A percentile compares a stretch with the other conserved stretches of the same genome.
Evolutionary conservation across 2,329 filamentous ascomycete genomes (phyloP).

Genomic region (Chaetomiaceae sp.): DNA sequence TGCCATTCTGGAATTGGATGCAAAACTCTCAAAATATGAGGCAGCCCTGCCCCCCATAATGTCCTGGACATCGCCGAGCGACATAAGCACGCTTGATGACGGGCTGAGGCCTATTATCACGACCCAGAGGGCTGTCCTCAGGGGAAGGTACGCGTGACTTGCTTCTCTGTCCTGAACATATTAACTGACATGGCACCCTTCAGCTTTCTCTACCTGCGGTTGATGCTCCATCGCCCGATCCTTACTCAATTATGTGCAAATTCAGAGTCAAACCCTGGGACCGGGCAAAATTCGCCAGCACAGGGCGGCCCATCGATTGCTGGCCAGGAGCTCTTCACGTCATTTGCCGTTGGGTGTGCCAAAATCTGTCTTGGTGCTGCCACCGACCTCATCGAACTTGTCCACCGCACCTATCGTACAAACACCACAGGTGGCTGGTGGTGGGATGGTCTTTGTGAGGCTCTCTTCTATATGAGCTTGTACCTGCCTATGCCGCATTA

Average conservation of each 20-base stretch:
- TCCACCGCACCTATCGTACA: conserved; percentile 19
- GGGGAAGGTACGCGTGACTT: conserved; percentile 13
- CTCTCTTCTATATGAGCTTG: background rate
- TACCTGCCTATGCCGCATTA: background rate
- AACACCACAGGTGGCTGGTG: conserved; percentile 22
- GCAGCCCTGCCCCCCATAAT: conserved; percentile 11
- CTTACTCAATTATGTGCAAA: conserved; percentile 19
- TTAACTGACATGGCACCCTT: background rate
- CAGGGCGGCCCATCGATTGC: background rate
- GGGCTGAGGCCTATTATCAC: conserved; percentile 9
- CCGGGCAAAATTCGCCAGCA: conserved; percentile 1
- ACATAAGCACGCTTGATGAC: conserved; percentile 12
- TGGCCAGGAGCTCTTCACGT: conserved; percentile 15
- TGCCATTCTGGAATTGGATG: conserved; percentile 20
- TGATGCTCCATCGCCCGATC: conserved; percentile 25
- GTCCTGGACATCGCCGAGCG: conserved; percentile 17
- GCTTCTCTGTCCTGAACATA: background rate
- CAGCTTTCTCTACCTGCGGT: conserved; percentile 22
- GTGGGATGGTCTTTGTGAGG: conserved; percentile 24
- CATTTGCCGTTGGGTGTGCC: conserved; percentile 18
- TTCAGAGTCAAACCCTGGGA: background rate
- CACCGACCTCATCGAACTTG: conserved; percentile 21
- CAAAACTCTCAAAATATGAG: conserved; percentile 20
- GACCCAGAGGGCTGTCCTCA: conserved; percentile 18
- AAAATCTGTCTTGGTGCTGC: conserved; percentile 20